Evolutionary conservation across 2,329 filamentous ascomycete genomes (phyloP).

Genomic region (Cytospora chrysosperma): DNA sequence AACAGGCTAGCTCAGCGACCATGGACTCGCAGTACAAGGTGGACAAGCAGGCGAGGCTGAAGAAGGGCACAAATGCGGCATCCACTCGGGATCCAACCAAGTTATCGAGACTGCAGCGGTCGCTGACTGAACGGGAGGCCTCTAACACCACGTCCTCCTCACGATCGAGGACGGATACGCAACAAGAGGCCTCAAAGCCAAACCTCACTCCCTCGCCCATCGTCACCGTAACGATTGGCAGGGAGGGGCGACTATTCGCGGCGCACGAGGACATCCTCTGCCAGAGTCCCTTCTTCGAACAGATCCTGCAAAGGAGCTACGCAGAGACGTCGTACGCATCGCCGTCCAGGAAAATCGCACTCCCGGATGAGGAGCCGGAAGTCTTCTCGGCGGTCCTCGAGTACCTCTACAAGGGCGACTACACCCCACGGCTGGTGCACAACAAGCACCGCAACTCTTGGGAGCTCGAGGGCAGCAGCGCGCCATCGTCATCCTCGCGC

Average conservation of each 20-base stretch:
- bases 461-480: constrained; percentile 72
- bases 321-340: constrained; percentile 52
- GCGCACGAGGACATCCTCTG: constrained; percentile 90
- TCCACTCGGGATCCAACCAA: constrained; percentile 71
- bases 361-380: constrained; percentile 78
- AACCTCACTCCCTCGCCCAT: constrained; percentile 62
- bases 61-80: constrained; percentile 45
- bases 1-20: constrained; percentile 31
- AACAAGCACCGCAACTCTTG: constrained; percentile 84
- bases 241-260: constrained; percentile 85
- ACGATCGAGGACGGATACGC: constrained; percentile 22
- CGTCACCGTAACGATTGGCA: constrained; percentile 80
- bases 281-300: constrained; percentile 80
- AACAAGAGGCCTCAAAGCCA: constrained; percentile 12
- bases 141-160: constrained; percentile 25
- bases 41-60: constrained; percentile 84
- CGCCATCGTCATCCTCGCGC: constrained; percentile 34
- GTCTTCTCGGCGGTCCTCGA: constrained; percentile 92
- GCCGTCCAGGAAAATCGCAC: constrained; percentile 75
- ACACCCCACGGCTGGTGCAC: constrained; percentile 84
- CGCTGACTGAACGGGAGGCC: constrained; percentile 57
- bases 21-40: constrained; percentile 57
- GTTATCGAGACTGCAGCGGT: constrained; percentile 82
- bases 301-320: constrained; percentile 69
- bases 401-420: constrained; percentile 96